Evolutionary conservation across 2,329 filamentous ascomycete genomes (phyloP), one percentile per base, ranked within the genome.

Genomic region (Colletotrichum spinosum): DNA sequence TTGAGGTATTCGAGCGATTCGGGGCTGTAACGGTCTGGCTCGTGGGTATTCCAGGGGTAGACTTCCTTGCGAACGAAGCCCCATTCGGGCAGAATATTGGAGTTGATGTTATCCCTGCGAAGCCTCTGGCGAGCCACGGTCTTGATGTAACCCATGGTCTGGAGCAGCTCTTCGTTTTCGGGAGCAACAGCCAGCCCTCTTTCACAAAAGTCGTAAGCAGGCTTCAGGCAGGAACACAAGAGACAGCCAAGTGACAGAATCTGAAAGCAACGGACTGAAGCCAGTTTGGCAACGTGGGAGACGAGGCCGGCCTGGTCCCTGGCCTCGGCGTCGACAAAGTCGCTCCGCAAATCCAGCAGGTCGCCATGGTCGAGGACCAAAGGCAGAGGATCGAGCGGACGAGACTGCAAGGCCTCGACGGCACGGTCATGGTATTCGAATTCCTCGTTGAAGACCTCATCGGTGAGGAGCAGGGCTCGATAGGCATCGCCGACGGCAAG

Each of bases 401-500:
- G 79, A 60, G 76, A 70, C 65, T 80, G 73, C 52, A 90, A 77
- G 9, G 84, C 81, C 55, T 87, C 85, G 7, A 83, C 70, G 8
- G 90, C 89, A 70, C 86, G 80, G 13, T 93, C 88, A 74, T 96
- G 90, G 72, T 94, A 97, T 76, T 97, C 93, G 70, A 92, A 94
- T 44, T 88, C 86, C 67, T 95, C 92, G 60, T 96, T 90, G 68
- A 84, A 78, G 41, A 93, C 86, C 69, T 96, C 93, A 73, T 98
- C 95, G 13, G 92, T 86, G 51, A 99, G 81, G 4, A 97, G 86
- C n/a, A 98, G 84, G 1, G 94, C 94, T 60, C 92, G 90, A 76
- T 98, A 98, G 6, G 93, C 93, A 81, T 97, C 94, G 39, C 93
- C 93, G 10, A 91, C 90, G 6, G 94, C 94, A 44, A 99, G 86